Conservation (phyloP, 176 grass and related monocot species). For the Puccinellia tenuiflora region DNA sequence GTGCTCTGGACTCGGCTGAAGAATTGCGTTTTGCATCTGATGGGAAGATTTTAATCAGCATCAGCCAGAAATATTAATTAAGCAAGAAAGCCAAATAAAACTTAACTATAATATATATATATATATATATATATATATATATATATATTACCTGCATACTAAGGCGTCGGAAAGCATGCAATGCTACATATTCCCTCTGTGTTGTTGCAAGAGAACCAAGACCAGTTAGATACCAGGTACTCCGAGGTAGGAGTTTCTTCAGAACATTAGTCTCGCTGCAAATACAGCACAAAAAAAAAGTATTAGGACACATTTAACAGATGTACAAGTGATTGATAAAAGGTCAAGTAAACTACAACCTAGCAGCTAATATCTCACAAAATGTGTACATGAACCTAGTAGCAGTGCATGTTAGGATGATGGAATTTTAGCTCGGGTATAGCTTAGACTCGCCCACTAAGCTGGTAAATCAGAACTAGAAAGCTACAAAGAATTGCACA, state of each 20-base stretch:
- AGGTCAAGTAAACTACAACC: neutral
- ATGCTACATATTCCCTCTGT: constrained; percentile 91
- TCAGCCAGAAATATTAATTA: neutral
- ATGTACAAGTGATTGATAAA: neutral
- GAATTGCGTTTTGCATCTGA: constrained; percentile 99
- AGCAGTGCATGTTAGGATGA: neutral
- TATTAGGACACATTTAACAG: neutral
- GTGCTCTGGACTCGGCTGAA: constrained; percentile 93
- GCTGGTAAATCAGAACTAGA: neutral
- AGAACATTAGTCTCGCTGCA: constrained; percentile 57
- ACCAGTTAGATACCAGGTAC: constrained; percentile 72
- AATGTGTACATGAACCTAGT: neutral
- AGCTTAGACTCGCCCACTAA: neutral
- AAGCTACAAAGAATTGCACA: neutral
- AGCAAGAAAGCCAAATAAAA: constrained; percentile 10
- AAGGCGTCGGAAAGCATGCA: constrained; percentile 93
- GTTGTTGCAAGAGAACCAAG: constrained; percentile 98
- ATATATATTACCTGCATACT: constrained; percentile 55
- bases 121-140: neutral
- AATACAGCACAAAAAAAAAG: neutral
- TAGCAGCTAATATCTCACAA: neutral
- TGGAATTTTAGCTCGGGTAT: neutral
- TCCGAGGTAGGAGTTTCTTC: constrained; percentile 77
- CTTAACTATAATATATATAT: neutral
- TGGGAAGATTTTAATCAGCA: constrained; percentile 17